Evolutionary conservation across 2,329 filamentous ascomycete genomes (phyloP), one percentile per base, ranked within the genome.

Genomic region (Blastomyces emzantsi): DNA sequence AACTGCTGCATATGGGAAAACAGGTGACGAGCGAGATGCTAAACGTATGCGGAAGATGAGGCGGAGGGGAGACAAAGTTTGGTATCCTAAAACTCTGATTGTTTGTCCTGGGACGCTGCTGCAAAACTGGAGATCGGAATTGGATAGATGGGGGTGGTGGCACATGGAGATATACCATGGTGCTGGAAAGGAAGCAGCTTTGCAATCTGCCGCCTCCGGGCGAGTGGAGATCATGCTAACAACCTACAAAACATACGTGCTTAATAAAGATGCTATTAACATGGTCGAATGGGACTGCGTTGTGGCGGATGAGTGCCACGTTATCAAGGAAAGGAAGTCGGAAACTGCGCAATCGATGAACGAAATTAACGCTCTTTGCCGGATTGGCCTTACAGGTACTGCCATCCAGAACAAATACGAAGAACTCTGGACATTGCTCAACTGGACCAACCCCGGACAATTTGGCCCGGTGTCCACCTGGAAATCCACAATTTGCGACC

Each of bases 401-500:
- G 93, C 93, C 0, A 97, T 99, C 55, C 94, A 99, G 73, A 99
- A 99, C 75, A 94, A 90, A 68, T 99, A 99, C 73, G 91, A 97
- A 72, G 94, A 99, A 74, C 82, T 99, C 0, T 99, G 93, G 93
- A 95, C 92, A 0, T 80, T 99, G 0, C 80, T 99, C 2, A 96
- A 99, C 73, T 99, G 94, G 94, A 92, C 92, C 0, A 94, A 95
- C 69, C 94, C 94, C 0, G 93, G 92, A 0, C 77, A 75, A 49
- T 82, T 89, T 66, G 86, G 87, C 0, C 84, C 86, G 0, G 76
- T 89, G 11, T 79, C 83, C 5, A 89, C 90, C 52, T 99, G 94
- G 94, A 88, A 86, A 70, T 81, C 83, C 25, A 86, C 84, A 47
- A 90, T 99, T 64, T 87, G 87, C 62, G 84, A 87, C 28, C 94